These are phyloP conservation scores for Pichia phayaonensis DNA, from an alignment of 805 yeast species.

Conservation along the genomic window DNA sequence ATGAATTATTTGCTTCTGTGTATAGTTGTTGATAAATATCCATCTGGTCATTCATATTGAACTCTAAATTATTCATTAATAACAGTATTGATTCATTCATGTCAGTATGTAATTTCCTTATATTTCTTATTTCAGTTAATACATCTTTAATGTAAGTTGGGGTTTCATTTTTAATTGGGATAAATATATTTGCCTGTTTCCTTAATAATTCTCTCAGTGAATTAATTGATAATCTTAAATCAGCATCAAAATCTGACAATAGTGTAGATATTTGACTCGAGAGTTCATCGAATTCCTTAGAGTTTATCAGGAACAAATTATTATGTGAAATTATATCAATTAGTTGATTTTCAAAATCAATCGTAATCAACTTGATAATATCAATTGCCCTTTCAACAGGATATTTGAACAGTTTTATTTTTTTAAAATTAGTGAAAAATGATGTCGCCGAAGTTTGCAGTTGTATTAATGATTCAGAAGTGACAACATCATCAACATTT, in stretches of 20 bases:
- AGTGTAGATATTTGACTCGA: constrained; percentile 23
- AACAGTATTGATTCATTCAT: background rate
- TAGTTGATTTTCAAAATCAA: constrained; percentile 45
- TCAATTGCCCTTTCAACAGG: constrained; percentile 59
- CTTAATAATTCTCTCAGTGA: constrained; percentile 69
- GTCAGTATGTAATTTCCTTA: background rate
- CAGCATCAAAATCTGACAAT: constrained; percentile 49
- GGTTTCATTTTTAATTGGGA: constrained; percentile 53
- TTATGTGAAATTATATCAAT: constrained; percentile 29
- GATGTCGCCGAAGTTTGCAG: constrained; percentile 38
- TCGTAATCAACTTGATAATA: constrained; percentile 57
- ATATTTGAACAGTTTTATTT: constrained; percentile 49
- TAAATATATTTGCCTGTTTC: constrained; percentile 63
- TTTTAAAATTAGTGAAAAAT: constrained; percentile 58
- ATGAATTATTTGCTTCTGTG: constrained; percentile 1
- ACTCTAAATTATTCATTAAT: background rate
- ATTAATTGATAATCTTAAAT: constrained; percentile 54
- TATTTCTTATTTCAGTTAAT: background rate
- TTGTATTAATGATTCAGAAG: constrained; percentile 37
- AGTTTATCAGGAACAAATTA: constrained; percentile 40
- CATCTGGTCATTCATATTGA: background rate
- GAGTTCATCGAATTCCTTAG: constrained; percentile 26
- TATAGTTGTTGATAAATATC: background rate
- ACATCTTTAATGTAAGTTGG: constrained; percentile 15
- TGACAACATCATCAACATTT: constrained; percentile 52